Evolutionary conservation across 2,329 filamentous ascomycete species (phyloP), one percentile per base, ranked within the genome.

Genomic region (Exophiala mesophila): DNA sequence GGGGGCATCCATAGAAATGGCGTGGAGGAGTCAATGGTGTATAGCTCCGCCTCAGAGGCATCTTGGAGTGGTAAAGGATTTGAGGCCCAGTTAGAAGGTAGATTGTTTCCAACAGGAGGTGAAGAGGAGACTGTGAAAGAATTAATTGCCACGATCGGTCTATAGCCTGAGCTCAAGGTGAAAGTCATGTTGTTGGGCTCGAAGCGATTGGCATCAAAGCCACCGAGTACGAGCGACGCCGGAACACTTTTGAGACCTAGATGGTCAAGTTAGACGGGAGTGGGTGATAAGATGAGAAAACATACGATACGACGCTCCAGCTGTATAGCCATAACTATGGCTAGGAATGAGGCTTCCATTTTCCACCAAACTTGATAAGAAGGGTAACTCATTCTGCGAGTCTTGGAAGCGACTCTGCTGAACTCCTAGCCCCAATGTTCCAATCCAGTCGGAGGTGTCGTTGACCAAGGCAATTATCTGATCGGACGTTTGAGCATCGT

Each of bases 1-100:
- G 55, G 45, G 3, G 66, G 65, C 31, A 69, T 57, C 57, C 61
- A 68, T 5, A 68, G 38, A 45, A 63, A 66, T 5, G 66, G 61
- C 7, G 63, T 60, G 2, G 63, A 64, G 2, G 65, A 64, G 42
- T 69, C 66, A 15, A 69, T 61, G n/a, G 49, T 57, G 43, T 59
- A 61, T 3, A 55, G 49, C 3, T 52, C 50, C 17, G 46, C 42
- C 20, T 56, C 30, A 45, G 40, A 24, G 45, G 40, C 19, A 48
- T 48, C 33, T 34, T 53, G 12, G 30, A 57, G 52, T n/a, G 52
- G 40, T 38, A 54, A 33, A 6, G 55, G 52, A 39, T 53, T 55
- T n/a, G 43, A 50, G 21, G 44, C 19, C 55, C 54, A 57, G 40
- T 47, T 51, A 6, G 44, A 20, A 4, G 55, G 48, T 17, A 50